Evolutionary conservation across 1,284 basidiomycete species (phyloP), one percentile per base, ranked within the genome.

Genomic region (Singerocomus inundabilis): DNA sequence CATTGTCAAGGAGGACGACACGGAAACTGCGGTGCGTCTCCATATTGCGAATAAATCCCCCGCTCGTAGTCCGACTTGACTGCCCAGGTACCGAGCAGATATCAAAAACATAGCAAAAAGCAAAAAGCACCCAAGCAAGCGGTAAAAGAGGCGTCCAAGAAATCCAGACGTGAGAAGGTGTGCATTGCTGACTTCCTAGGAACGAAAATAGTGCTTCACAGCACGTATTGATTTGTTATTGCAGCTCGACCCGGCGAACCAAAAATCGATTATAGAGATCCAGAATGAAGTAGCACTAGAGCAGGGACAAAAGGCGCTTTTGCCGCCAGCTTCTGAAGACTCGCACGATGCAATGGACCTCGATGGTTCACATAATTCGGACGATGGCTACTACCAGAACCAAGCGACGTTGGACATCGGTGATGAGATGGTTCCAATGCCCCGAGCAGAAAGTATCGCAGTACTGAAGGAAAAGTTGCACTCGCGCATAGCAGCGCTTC

Each of bases 71-170:
- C 33, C 28, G 8, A 44, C 31, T 24, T 21, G 29, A 46, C 16
- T n/a, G 24, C 26, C 73, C 76, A 80, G 78, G 66, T 69, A 25
- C 77, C 82, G 13, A 84, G 80, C 41, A 93, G 88, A 68, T 94
- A 86, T 70, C 89, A 91, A 69, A 93, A 93, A 72, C 89, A 94
- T 67, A 92, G 85, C 72, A 93, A 91, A 71, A 86, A 91, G 55
- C 77, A 83, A 69, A 89, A 90, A 46, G 84, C 85, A 15, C 79
- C 84, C 7, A 89, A 88, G 68, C 91, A 94, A 59, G 86, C 86
- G 39, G 78, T 90, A 43, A 93, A 94, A 66, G 90, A 94, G 69
- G 88, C 87, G 2, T 84, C 89, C 24, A 89, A 88, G 69, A 91
- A 89, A 62, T 89, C 89, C 1, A 89, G 87, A 65, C 78, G 84